phyloP scores from a whole-genome alignment of 1,139 yeast species.

The Arxiozyma slooffiae region DNA sequence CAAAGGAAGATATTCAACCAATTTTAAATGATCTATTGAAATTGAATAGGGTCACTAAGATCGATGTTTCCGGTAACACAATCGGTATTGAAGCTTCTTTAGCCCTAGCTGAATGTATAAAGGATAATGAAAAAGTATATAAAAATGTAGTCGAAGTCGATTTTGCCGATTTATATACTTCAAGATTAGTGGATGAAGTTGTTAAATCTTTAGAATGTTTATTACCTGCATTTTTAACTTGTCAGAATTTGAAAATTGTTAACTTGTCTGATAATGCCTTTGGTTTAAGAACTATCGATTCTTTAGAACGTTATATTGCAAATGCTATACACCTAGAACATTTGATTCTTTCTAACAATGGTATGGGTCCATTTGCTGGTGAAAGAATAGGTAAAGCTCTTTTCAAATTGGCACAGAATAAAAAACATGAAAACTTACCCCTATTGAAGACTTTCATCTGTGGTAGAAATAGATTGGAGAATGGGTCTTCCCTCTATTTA shows the following conservation, averaged over 20 bases:
- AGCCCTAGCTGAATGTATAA: conserved; percentile 54
- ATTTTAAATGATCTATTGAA: conserved; percentile 45
- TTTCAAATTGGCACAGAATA: conserved; percentile 58
- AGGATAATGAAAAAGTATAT: conserved; percentile 34
- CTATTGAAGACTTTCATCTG: conserved; percentile 76
- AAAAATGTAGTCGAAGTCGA: conserved; percentile 55
- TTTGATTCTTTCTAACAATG: conserved; percentile 82
- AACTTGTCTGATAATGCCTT: conserved; percentile 92
- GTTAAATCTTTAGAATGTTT: conserved; percentile 70
- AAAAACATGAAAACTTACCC: conserved; percentile 36
- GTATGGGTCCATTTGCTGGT: conserved; percentile 97
- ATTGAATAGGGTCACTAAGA: conserved; percentile 39
- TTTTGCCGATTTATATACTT: conserved; percentile 88
- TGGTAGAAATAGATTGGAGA: conserved; percentile 93
- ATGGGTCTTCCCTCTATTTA: conserved; percentile 75
- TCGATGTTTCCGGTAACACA: conserved; percentile 88
- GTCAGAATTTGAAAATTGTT: conserved; percentile 59
- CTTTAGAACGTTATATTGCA: conserved; percentile 67
- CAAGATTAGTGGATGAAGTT: conserved; percentile 87
- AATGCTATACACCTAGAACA: conserved; percentile 75
- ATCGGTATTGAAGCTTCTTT: conserved; percentile 84
- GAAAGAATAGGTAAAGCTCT: conserved; percentile 83
- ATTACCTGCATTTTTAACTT: conserved; percentile 61
- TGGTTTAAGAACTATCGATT: conserved; percentile 90
- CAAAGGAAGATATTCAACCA: conserved; percentile 62